Evolutionary conservation across 768 basidiomycete species (phyloP).

Genomic region (Clavaria fumosa): DNA sequence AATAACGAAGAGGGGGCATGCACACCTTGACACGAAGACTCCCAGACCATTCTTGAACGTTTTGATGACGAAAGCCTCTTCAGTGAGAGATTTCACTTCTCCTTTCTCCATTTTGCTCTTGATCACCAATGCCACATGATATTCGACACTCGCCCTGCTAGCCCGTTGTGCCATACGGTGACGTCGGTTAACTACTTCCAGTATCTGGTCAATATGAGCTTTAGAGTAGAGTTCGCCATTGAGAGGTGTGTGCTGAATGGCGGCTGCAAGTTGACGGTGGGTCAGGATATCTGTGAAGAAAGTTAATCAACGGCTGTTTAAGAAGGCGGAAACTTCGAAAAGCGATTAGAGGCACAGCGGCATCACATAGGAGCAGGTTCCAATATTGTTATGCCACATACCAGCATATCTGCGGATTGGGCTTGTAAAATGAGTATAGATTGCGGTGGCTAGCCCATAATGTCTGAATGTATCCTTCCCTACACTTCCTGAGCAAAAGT

Average conservation of each 20-base stretch:
- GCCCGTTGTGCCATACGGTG: slow-evolving; percentile 99
- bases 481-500: slow-evolving; percentile 93
- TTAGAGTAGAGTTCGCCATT: slow-evolving; percentile 85
- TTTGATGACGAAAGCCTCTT: slow-evolving; percentile 88
- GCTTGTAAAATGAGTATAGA: slow-evolving; percentile 98
- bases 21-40: slow-evolving; percentile 90
- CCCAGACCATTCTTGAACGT: slow-evolving; percentile 90
- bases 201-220: slow-evolving; percentile 67
- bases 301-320: too few species aligned
- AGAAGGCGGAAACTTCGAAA: too few species aligned
- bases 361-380: background rate
- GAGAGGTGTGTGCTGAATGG: slow-evolving; percentile 70
- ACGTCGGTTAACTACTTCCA: slow-evolving; percentile 78
- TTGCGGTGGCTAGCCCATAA: slow-evolving; percentile 92
- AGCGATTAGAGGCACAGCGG: background rate
- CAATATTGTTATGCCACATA: too few species aligned
- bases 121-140: slow-evolving; percentile 88
- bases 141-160: slow-evolving; percentile 89
- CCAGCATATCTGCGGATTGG: slow-evolving; percentile 95
- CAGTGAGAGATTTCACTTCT: slow-evolving; percentile 32
- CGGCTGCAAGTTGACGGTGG: slow-evolving; percentile 84
- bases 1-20: slow-evolving; percentile 2
- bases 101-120: slow-evolving; percentile 44
- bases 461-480: slow-evolving; percentile 86
- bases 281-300: slow-evolving; percentile 72